Percentiles rank a stretch among this genome's conserved stretches.
Conservation (phyloP, 768 basidiomycete species). For the Rhodotorula kratochvilovae region DNA sequence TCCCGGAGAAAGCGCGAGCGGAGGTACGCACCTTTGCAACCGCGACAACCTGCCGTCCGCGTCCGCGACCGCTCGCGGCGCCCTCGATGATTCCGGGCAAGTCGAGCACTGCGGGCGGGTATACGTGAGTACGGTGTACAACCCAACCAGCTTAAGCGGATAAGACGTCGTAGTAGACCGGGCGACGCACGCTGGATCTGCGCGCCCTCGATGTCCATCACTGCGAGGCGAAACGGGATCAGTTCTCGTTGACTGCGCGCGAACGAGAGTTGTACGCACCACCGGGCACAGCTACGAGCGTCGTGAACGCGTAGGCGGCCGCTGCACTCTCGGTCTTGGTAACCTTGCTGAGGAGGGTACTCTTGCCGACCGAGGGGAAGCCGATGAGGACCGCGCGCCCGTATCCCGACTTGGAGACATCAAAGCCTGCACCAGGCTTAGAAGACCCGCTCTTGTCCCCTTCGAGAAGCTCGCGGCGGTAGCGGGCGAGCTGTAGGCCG, state of each 20-base stretch:
- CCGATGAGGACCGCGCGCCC: conserved; percentile 66
- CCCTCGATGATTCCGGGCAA: conserved; percentile 47
- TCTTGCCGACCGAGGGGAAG: conserved; percentile 94
- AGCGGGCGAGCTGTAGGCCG: conserved; percentile 53
- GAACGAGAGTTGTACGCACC: conserved; percentile 46
- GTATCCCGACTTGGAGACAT: conserved; percentile 41
- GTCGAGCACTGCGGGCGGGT: conserved; percentile 36
- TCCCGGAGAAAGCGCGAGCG: too few relatives aligned
- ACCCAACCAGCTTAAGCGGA: too few relatives aligned
- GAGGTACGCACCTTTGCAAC: conserved; percentile 47
- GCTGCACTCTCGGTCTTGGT: conserved; percentile 87
- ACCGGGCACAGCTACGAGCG: conserved; percentile 74
- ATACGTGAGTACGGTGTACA: background rate
- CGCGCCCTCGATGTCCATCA: conserved; percentile 89
- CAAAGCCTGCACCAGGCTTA: conserved; percentile 47
- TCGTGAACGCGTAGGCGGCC: conserved; percentile 54
- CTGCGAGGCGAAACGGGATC: background rate
- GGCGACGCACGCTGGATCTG: conserved; percentile 63
- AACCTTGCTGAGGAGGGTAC: conserved; percentile 82
- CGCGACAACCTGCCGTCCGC: conserved; percentile 93
- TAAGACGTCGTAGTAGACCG: too few relatives aligned
- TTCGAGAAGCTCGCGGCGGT: conserved; percentile 90
- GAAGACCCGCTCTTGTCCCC: conserved; percentile 79
- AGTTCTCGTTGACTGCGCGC: background rate
- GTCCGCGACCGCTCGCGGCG: conserved; percentile 63